Conservation (phyloP, 164 flowering plant genomes). For the Houttuynia cordata region DNA sequence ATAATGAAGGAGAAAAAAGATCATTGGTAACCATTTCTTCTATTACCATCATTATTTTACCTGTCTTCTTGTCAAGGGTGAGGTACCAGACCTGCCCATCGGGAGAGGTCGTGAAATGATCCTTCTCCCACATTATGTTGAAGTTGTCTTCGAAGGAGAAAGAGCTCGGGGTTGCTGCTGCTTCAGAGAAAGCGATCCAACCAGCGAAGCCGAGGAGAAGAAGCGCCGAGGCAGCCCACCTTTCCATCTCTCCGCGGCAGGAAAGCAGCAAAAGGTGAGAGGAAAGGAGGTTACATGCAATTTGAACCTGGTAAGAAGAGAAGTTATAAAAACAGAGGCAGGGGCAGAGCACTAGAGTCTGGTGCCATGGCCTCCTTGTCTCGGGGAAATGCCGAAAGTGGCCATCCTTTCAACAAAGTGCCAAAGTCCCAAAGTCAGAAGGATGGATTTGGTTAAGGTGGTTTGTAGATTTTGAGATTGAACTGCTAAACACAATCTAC, state of each 20-base stretch:
- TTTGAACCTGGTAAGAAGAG: neutral
- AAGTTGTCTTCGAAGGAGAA: slow-evolving; percentile 51
- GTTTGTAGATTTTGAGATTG: too few relatives aligned
- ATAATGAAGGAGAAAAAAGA: too few relatives aligned
- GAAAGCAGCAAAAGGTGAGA: too few relatives aligned
- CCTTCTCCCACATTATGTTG: slow-evolving; percentile 66
- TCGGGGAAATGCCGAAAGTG: too few relatives aligned
- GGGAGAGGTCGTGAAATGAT: slow-evolving; percentile 66
- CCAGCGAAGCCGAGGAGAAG: slow-evolving; percentile 10
- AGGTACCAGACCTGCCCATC: slow-evolving; percentile 90
- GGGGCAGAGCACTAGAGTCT: too few relatives aligned
- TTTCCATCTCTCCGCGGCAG: neutral
- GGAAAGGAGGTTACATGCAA: neutral
- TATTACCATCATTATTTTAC: slow-evolving; percentile 19
- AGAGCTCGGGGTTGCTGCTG: slow-evolving; percentile 27
- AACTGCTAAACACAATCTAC: too few relatives aligned
- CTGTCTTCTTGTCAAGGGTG: slow-evolving; percentile 68
- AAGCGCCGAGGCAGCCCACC: neutral
- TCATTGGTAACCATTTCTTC: too few relatives aligned
- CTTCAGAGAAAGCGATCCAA: slow-evolving; percentile 24
- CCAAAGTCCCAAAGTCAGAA: too few relatives aligned
- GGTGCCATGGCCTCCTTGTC: too few relatives aligned
- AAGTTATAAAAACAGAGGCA: too few relatives aligned
- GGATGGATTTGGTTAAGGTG: too few relatives aligned
- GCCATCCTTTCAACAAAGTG: too few relatives aligned